A percentile compares a stretch with the other conserved stretches of the same genome.
These are phyloP conservation scores for Yarrowia divulgata DNA, from an alignment of 805 yeast genomes.

Conservation along the genomic window DNA sequence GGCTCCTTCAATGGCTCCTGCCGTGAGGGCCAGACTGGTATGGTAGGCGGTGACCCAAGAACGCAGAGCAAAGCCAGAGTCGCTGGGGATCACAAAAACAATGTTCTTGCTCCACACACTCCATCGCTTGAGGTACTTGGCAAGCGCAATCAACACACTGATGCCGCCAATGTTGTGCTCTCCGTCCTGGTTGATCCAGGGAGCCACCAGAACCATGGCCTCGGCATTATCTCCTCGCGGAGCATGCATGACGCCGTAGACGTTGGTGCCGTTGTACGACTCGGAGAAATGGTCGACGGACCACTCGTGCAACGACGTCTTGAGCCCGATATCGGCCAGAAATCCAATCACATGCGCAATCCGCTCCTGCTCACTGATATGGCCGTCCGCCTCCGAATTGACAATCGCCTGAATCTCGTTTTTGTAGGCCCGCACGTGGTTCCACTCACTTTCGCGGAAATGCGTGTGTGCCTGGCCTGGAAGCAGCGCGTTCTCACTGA, in stretches of 20 bases:
- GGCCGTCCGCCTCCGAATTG: slow-evolving; percentile 36
- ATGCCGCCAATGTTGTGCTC: slow-evolving; percentile 80
- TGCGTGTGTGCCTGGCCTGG: slow-evolving; percentile 95
- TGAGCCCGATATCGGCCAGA: slow-evolving; percentile 76
- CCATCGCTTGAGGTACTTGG: slow-evolving; percentile 82
- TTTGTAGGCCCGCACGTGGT: slow-evolving; percentile 83
- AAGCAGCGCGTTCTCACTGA: slow-evolving; percentile 94
- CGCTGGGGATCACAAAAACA: slow-evolving; percentile 80
- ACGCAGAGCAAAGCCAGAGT: slow-evolving; percentile 71
- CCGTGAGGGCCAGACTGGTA: slow-evolving; percentile 80
- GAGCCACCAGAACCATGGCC: slow-evolving; percentile 88
- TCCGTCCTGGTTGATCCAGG: slow-evolving; percentile 77
- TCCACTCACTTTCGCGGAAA: slow-evolving; percentile 95
- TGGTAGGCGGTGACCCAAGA: slow-evolving; percentile 96
- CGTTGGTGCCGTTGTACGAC: slow-evolving; percentile 53
- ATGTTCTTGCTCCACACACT: slow-evolving; percentile 96
- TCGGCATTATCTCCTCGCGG: slow-evolving; percentile 97
- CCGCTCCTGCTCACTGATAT: slow-evolving; percentile 47
- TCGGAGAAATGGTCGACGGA: slow-evolving; percentile 45
- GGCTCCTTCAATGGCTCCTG: slow-evolving; percentile 94
- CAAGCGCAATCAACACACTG: slow-evolving; percentile 72
- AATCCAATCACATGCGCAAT: slow-evolving; percentile 61
- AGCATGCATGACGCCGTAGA: slow-evolving; percentile 87
- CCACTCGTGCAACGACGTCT: slow-evolving; percentile 60
- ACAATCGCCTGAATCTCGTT: slow-evolving; percentile 58